A percentile compares a stretch with the other conserved stretches of the same genome.
Evolutionary conservation across 2,329 filamentous ascomycete genomes (phyloP).

Genomic region (Teratosphaeria gauchensis): DNA sequence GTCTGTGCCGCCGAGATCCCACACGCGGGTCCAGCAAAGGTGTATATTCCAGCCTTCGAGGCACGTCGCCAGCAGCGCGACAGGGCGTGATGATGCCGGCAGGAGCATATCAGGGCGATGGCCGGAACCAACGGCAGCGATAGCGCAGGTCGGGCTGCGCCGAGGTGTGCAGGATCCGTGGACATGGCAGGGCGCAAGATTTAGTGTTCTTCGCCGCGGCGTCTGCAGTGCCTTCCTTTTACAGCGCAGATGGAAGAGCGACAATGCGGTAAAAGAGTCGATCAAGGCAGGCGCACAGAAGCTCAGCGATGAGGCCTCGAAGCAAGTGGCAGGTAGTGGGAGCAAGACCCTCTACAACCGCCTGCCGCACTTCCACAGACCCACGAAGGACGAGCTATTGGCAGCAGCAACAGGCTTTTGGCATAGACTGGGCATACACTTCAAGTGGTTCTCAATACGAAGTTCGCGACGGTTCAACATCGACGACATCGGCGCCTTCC

Average conservation of each 20-base stretch:
- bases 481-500: constrained; percentile 91
- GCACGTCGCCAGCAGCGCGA: not conserved
- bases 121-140: constrained; percentile 11
- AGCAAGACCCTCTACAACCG: constrained; percentile 40
- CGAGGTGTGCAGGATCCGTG: not conserved
- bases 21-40: not conserved
- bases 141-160: constrained; percentile 5
- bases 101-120: constrained; percentile 10
- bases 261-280: not conserved
- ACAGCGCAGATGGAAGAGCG: constrained; percentile 6
- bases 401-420: constrained; percentile 88
- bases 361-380: constrained; percentile 63
- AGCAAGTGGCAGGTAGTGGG: constrained; percentile 2
- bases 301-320: constrained; percentile 11
- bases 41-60: not conserved
- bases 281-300: constrained; percentile 5
- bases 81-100: constrained; percentile 10
- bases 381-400: constrained; percentile 86
- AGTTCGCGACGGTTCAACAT: constrained; percentile 89
- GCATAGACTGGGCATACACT: constrained; percentile 78
- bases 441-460: constrained; percentile 96
- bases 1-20: not conserved
- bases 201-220: constrained; percentile 1
- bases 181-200: not conserved
- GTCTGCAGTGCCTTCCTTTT: not conserved